Base-by-base conservation (phyloP, 352 stramenopile species). In the Blastocystis sp. region DNA sequence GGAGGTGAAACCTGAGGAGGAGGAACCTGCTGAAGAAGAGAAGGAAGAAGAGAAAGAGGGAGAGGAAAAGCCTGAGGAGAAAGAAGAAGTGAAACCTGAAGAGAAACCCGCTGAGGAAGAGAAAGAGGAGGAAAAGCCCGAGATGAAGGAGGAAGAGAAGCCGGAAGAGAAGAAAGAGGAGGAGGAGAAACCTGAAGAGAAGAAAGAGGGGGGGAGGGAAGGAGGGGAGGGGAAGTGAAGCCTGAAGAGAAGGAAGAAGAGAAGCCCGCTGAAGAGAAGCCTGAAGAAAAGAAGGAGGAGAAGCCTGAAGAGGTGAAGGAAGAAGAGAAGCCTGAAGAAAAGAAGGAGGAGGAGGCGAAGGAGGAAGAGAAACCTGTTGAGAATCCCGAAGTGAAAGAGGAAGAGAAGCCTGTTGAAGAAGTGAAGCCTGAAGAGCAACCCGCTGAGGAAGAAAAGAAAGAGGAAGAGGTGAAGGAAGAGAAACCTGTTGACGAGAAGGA, bases 11-110 rank as follows among this genome's bases (percentile, higher is more conserved):
- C 6, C 6, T 38, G 45, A 19, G 17, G 42, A 65, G 6, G 52
- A 87, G 4, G 19, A 76, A 24, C 34, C 34, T 38, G 45, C 6
- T 57, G 42, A 65, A 6, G 54, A 87, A 38, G 34, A 24, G 17
- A 68, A 28, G 38, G 61, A 57, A 28, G 3, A 17, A 52, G 43
- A 82, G 57, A 38, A 57, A 28, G 3, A 17, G 19, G 43, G 70
- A 28, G 45, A 57, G 40, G 43, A 82, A 24, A 43, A 82, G 9
- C 7, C 57, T 57, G 57, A 52, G 3, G 21, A 6, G n/a, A 38
- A 77, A 68, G 66, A 88, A 66, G 14, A 38, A 9, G 19, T 14
- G 57, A 24, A 54, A 45, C 14, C n/a, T 60, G 66, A 78, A 62
- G 66, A 71, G 42, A 52, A 82, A n/a, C 69, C 48, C 6, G 48